Percentiles rank a stretch among this genome's conserved stretches.
phyloP scores from a whole-genome alignment of 2,329 filamentous ascomycete species.

The Rutstroemia sp. region DNA sequence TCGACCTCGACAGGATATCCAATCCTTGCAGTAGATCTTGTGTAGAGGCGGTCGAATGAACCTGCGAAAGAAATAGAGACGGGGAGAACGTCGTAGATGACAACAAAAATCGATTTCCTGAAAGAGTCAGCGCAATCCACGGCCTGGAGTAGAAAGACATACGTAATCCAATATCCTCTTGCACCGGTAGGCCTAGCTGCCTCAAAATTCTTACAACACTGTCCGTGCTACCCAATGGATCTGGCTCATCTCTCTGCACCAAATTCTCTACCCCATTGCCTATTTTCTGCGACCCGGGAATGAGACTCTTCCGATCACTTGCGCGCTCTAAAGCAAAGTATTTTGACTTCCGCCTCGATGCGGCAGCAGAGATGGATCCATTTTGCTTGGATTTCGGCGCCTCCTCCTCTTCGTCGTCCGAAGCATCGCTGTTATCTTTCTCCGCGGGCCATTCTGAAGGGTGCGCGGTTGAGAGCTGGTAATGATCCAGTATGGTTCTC shows the following conservation, averaged over 20 bases:
- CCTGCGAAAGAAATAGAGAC: constrained; percentile 82
- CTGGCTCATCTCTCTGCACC: constrained; percentile 85
- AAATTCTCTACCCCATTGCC: constrained; percentile 65
- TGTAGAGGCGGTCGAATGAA: constrained; percentile 81
- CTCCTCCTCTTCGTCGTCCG: constrained; percentile 48
- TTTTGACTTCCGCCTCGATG: constrained; percentile 60
- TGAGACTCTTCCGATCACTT: constrained; percentile 55
- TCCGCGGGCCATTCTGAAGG: constrained; percentile 83
- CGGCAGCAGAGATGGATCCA: constrained; percentile 19
- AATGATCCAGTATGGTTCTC: constrained; percentile 76
- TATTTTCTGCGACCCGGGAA: constrained; percentile 61
- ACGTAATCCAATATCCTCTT: constrained; percentile 76
- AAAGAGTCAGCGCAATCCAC: constrained; percentile 15
- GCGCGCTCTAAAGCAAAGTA: constrained; percentile 80
- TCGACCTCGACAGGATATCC: constrained; percentile 79
- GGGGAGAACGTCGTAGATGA: constrained; percentile 96
- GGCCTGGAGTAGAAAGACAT: constrained; percentile 31
- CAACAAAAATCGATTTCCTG: constrained; percentile 85
- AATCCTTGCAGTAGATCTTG: constrained; percentile 73
- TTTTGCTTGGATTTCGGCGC: constrained; percentile 18
- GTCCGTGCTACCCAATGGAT: constrained; percentile 80
- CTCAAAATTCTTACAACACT: constrained; percentile 79
- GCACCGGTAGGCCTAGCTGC: constrained; percentile 68
- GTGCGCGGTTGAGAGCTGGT: constrained; percentile 71
- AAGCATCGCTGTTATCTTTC: constrained; percentile 64